phyloP scores from a whole-genome alignment of 805 yeast species.

The Teunomyces aglyptinius region DNA sequence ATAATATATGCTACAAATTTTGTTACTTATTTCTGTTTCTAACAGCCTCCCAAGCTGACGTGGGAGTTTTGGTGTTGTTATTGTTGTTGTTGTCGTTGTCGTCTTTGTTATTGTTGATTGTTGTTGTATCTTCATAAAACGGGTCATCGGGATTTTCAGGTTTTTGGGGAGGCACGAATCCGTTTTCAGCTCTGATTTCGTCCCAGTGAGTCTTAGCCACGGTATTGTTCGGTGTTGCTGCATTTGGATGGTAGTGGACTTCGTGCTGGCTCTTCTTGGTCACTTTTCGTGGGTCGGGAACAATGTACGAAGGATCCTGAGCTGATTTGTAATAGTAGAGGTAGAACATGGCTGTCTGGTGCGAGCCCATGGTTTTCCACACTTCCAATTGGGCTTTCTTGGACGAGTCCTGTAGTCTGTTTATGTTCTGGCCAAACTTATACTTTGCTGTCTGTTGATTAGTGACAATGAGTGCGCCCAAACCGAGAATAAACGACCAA shows the following conservation, averaged over 20 bases:
- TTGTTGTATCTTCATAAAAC: background rate
- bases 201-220: conserved; percentile 31
- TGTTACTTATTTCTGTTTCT: conserved; percentile 3
- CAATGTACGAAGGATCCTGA: conserved; percentile 18
- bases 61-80: background rate
- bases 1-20: no score
- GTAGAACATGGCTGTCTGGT: conserved; percentile 35
- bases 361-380: conserved; percentile 39
- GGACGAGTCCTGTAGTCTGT: conserved; percentile 13
- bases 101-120: background rate
- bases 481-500: conserved; percentile 31
- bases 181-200: conserved; percentile 32
- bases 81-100: background rate
- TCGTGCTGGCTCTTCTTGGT: conserved; percentile 26
- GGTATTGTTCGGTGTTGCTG: background rate
- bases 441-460: conserved; percentile 25
- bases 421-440: conserved; percentile 20
- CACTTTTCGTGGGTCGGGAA: conserved; percentile 25
- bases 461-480: conserved; percentile 22
- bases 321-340: conserved; percentile 21
- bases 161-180: conserved; percentile 14
- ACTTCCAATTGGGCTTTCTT: conserved; percentile 19
- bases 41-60: conserved; percentile 22
- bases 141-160: background rate
- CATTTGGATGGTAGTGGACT: conserved; percentile 19